A percentile compares a stretch with the other conserved stretches of the same genome.
Evolutionary conservation across 2,329 filamentous ascomycete genomes (phyloP).

Genomic region (Talaromyces sp.): DNA sequence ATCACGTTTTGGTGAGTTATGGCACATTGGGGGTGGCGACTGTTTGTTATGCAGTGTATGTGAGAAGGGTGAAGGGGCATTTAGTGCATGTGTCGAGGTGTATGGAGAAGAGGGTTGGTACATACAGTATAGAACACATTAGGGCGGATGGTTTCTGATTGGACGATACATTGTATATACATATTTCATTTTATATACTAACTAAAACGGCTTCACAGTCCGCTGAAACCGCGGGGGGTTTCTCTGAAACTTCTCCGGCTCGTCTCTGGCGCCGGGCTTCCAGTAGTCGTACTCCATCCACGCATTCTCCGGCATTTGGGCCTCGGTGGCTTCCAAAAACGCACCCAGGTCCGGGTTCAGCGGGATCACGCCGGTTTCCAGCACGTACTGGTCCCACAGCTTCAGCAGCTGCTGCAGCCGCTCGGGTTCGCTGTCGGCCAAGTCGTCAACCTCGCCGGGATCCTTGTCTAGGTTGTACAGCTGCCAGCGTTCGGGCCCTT

Average conservation of each 20-base stretch:
- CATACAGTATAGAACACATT: not conserved
- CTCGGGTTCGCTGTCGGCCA: conserved; percentile 39
- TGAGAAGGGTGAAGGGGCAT: conserved; percentile 57
- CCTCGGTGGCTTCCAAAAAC: conserved; percentile 58
- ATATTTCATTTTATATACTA: not conserved
- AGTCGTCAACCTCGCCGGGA: conserved; percentile 48
- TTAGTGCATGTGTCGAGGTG: conserved; percentile 44
- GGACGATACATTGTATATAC: not conserved
- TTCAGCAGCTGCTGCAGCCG: conserved; percentile 46
- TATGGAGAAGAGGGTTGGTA: not conserved
- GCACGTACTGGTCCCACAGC: conserved; percentile 55
- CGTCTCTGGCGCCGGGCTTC: conserved; percentile 50
- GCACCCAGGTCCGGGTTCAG: conserved; percentile 55
- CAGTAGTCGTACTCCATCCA: conserved; percentile 66
- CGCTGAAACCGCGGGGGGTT: conserved; percentile 31
- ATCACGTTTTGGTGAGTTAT: conserved; percentile 57
- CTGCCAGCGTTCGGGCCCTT: conserved; percentile 54
- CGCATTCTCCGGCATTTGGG: conserved; percentile 61
- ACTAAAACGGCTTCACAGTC: conserved; percentile 31
- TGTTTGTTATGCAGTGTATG: conserved; percentile 50
- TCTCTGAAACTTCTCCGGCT: conserved; percentile 42
- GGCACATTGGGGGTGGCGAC: conserved; percentile 27
- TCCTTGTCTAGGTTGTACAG: conserved; percentile 52
- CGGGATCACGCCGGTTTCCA: conserved; percentile 58
- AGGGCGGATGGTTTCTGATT: not conserved